Conservation (phyloP, 2,329 filamentous ascomycete genomes). For the Fusarium setosum region DNA sequence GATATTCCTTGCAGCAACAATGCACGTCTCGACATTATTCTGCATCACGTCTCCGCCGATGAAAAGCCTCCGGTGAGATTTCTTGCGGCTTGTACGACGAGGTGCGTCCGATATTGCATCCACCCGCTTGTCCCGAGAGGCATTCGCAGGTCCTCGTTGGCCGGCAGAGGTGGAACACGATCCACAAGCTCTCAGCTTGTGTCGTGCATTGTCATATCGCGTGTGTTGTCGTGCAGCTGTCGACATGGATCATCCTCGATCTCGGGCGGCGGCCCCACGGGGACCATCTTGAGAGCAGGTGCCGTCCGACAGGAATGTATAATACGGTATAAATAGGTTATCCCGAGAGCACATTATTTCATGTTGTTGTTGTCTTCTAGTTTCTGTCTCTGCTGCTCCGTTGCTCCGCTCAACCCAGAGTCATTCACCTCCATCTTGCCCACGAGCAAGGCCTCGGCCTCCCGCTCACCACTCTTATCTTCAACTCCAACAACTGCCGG, state of each 20-base stretch:
- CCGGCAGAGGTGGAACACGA: slow-evolving; percentile 17
- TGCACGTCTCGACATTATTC: not conserved
- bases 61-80: not conserved
- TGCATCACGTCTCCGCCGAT: not conserved
- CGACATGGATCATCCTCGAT: slow-evolving; percentile 36
- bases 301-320: not conserved
- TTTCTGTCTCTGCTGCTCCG: not conserved
- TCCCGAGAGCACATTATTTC: not conserved
- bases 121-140: slow-evolving; percentile 3
- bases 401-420: not conserved
- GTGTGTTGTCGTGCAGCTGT: slow-evolving; percentile 15
- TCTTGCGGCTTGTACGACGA: slow-evolving; percentile 6
- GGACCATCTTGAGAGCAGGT: slow-evolving; percentile 1
- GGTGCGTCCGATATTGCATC: not conserved
- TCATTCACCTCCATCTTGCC: not conserved
- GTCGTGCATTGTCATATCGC: slow-evolving; percentile 9
- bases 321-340: slow-evolving; percentile 25
- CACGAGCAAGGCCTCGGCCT: not conserved
- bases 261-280: slow-evolving; percentile 18
- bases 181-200: slow-evolving; percentile 27
- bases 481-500: not conserved
- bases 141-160: slow-evolving; percentile 13
- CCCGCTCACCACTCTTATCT: not conserved
- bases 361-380: not conserved
- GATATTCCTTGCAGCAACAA: not conserved